Evolutionary conservation across 2,329 filamentous ascomycete species (phyloP).

Genomic region (Cryphonectria radicalis): DNA sequence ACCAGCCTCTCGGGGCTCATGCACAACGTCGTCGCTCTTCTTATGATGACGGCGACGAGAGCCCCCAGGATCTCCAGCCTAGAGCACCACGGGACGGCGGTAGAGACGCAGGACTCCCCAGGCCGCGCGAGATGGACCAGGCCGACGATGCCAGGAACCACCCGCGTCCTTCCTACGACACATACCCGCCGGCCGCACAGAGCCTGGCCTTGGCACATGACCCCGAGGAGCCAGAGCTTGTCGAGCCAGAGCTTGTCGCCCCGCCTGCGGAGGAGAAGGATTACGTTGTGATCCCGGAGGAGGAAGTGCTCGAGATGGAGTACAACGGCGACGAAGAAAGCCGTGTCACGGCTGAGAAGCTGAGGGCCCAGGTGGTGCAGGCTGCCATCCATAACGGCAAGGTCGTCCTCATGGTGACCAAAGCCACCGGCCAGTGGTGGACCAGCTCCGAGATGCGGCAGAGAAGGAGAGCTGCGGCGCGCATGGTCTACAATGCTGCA

Average conservation of each 20-base stretch:
- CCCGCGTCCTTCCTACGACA: background rate
- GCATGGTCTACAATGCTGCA: constrained; percentile 17
- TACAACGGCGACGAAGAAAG: constrained; percentile 26
- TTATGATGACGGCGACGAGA: background rate
- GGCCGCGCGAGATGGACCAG: background rate
- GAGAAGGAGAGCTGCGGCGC: constrained; percentile 22
- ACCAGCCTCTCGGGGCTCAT: background rate
- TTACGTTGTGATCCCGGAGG: constrained; percentile 25
- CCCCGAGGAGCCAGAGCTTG: background rate
- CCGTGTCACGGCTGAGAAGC: constrained; percentile 25
- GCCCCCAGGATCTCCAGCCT: background rate
- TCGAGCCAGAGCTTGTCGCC: too few relatives aligned
- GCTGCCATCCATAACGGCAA: constrained; percentile 22
- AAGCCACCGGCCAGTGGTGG: constrained; percentile 28
- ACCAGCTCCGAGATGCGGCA: constrained; percentile 26
- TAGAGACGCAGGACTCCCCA: too few relatives aligned
- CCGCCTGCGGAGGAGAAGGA: background rate
- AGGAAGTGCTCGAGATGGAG: constrained; percentile 20
- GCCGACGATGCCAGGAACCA: background rate
- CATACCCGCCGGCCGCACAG: background rate
- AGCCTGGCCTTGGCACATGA: background rate
- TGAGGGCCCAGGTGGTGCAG: constrained; percentile 23
- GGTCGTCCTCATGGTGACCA: constrained; percentile 25
- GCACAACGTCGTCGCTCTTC: background rate
- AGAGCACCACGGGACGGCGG: too few relatives aligned